These are phyloP conservation scores for Carpinus viminea DNA, from an alignment of 306 rosid genomes.

Conservation along the genomic window DNA sequence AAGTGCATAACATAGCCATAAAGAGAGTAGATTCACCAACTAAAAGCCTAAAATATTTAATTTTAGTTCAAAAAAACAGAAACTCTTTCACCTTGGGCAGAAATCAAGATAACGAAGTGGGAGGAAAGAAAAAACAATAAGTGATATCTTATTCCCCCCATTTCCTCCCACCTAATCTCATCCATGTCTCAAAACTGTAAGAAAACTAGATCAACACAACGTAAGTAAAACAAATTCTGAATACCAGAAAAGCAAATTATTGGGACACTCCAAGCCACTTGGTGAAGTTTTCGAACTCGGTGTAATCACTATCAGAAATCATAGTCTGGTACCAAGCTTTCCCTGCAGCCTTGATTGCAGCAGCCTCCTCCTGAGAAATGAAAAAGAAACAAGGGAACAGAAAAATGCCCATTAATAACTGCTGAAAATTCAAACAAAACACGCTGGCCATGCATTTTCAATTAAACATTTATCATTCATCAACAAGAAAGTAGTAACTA, in stretches of 20 bases:
- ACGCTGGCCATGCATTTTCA: background rate
- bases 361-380: conserved; percentile 62
- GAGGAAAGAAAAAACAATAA: background rate
- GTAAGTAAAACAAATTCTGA: conserved; percentile 8
- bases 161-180: conserved; percentile 24
- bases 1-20: conserved; percentile 1
- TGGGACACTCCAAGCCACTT: conserved; percentile 88
- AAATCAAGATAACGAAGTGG: background rate
- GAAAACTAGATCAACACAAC: conserved; percentile 26
- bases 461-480: background rate
- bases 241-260: conserved; percentile 33
- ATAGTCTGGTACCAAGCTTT: conserved; percentile 79
- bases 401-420: background rate
- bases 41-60: conserved; percentile 23
- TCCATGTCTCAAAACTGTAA: conserved; percentile 32
- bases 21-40: conserved; percentile 10
- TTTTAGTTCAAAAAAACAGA: conserved; percentile 4
- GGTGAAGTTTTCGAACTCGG: conserved; percentile 73
- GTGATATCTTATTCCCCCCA: conserved; percentile 18
- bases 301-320: conserved; percentile 83
- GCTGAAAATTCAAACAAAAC: too few relatives aligned
- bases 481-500: background rate
- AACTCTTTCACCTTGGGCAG: conserved; percentile 9
- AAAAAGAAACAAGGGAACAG: background rate
- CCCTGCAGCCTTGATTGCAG: conserved; percentile 74